phyloP scores from a whole-genome alignment of 768 basidiomycete genomes.

The Tubosaeta sp. region DNA sequence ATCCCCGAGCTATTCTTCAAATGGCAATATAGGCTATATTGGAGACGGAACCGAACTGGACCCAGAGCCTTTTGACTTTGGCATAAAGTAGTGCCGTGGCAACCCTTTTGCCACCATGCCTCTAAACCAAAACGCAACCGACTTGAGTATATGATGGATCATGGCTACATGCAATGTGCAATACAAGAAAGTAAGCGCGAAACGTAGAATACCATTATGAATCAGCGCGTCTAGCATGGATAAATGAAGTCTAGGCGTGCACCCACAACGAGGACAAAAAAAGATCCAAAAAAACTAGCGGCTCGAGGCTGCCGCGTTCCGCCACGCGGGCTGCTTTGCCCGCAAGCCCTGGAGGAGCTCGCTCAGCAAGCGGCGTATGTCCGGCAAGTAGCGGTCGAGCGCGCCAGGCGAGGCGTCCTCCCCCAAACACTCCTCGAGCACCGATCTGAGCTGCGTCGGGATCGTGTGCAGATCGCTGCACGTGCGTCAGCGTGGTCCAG shows the following conservation, averaged over 20 bases:
- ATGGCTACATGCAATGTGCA: too few species aligned
- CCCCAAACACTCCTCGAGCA: slow-evolving; percentile 43
- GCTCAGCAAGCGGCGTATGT: slow-evolving; percentile 18
- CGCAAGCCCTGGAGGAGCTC: slow-evolving; percentile 36
- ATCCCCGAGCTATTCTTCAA: too few species aligned
- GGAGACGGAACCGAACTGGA: too few species aligned
- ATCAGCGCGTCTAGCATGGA: not conserved
- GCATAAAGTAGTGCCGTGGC: too few species aligned
- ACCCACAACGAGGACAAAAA: too few species aligned
- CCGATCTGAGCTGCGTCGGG: slow-evolving; percentile 34
- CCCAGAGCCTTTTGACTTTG: too few species aligned
- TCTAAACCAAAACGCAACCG: too few species aligned
- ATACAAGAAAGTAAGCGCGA: not conserved
- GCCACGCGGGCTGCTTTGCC: slow-evolving; percentile 3
- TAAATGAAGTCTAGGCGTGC: too few species aligned
- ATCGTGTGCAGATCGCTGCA: slow-evolving; percentile 39
- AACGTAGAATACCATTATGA: not conserved
- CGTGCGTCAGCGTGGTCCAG: not conserved
- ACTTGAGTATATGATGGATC: too few species aligned
- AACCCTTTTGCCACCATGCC: too few species aligned
- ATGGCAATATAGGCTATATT: too few species aligned
- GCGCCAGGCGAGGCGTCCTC: slow-evolving; percentile 27
- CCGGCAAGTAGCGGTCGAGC: not conserved
- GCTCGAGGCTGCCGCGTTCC: slow-evolving; percentile 6
- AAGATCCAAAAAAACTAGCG: not conserved